Percentiles rank a stretch among this genome's conserved stretches.
Conservation (phyloP, 495 filamentous ascomycete genomes). For the Podospora sp. region DNA sequence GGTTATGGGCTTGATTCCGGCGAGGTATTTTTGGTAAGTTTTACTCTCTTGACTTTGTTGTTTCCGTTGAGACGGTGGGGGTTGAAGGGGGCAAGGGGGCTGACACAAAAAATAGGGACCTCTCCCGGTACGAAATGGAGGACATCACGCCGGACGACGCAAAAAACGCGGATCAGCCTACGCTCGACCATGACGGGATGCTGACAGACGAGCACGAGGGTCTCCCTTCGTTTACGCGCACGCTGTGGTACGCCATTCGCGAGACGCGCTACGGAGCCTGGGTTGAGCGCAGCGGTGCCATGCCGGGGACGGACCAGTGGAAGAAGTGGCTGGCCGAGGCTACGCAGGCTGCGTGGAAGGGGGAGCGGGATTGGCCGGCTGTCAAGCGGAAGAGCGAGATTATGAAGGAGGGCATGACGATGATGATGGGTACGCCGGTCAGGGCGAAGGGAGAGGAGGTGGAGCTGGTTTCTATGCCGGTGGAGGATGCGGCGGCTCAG, state of each 20-base stretch:
- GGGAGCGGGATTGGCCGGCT: conserved; percentile 46
- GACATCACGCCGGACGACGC: conserved; percentile 45
- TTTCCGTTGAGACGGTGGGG: not conserved
- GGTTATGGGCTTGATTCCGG: conserved; percentile 53
- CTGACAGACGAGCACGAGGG: conserved; percentile 37
- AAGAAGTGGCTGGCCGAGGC: conserved; percentile 56
- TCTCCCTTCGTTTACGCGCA: conserved; percentile 51
- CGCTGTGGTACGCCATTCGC: conserved; percentile 59
- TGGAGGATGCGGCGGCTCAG: conserved; percentile 23
- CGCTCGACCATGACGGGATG: not conserved
- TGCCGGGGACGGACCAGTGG: conserved; percentile 55
- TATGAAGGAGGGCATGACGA: conserved; percentile 38
- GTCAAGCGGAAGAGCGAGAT: conserved; percentile 52
- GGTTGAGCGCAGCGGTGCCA: conserved; percentile 50
- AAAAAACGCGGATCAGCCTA: conserved; percentile 29
- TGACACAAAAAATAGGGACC: conserved; percentile 2
- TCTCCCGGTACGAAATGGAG: conserved; percentile 40
- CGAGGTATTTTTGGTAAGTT: conserved; percentile 54
- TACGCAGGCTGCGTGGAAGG: conserved; percentile 36
- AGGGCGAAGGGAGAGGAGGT: not conserved
- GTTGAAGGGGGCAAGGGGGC: not conserved
- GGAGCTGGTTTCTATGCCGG: not conserved
- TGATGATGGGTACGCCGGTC: not conserved
- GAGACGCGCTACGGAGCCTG: conserved; percentile 53
- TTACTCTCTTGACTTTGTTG: not conserved